Evolutionary conservation across 345 rosid genomes (phyloP).

Genomic region (Citropsis articulata): DNA sequence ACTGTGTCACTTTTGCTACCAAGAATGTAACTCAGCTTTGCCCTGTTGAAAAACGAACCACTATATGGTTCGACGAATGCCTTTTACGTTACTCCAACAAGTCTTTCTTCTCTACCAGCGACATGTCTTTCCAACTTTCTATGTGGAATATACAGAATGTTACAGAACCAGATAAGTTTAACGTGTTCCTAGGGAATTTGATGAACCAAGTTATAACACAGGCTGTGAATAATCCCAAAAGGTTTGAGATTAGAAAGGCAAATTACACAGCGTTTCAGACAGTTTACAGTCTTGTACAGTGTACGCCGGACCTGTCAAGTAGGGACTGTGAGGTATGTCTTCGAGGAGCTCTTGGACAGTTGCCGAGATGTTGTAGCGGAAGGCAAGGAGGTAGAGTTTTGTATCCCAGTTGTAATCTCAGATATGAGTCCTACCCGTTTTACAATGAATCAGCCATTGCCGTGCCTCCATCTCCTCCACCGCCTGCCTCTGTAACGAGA

Average conservation of each 20-base stretch:
- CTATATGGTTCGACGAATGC: background rate
- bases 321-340: conserved; percentile 20
- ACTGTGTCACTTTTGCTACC: background rate
- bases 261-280: conserved; percentile 15
- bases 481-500: conserved; percentile 8
- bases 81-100: background rate
- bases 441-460: background rate
- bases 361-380: conserved; percentile 7
- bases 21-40: background rate
- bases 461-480: conserved; percentile 2
- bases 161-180: conserved; percentile 15
- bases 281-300: conserved; percentile 46
- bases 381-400: conserved; percentile 28
- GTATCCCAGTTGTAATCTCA: conserved; percentile 32
- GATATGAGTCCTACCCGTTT: conserved; percentile 29
- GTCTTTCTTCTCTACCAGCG: background rate
- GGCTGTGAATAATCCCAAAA: conserved; percentile 22
- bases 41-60: background rate
- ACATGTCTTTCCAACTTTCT: background rate
- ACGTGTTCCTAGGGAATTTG: background rate
- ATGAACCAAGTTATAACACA: background rate
- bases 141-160: background rate
- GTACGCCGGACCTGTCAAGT: conserved; percentile 40
- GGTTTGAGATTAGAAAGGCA: conserved; percentile 28
- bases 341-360: background rate